Conservation (phyloP, 2,329 filamentous ascomycete genomes). For the Alternaria panax region DNA sequence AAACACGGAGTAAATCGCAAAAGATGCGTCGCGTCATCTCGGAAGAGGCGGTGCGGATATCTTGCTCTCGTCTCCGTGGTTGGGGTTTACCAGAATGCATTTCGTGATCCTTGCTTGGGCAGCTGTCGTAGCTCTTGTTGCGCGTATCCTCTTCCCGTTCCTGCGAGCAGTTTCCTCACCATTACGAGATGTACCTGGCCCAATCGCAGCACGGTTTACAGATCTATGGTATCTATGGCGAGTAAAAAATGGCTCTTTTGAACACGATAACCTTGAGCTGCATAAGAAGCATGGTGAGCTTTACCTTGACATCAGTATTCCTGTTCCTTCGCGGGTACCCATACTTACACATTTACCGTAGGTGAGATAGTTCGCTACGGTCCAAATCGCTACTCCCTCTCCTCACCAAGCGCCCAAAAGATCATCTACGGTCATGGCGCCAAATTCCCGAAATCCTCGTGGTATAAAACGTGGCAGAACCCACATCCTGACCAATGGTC, state of each 20-base stretch:
- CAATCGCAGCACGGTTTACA: conserved; percentile 17
- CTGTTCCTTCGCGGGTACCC: neutral
- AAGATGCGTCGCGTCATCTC: neutral
- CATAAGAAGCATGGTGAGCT: conserved; percentile 19
- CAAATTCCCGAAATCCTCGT: conserved; percentile 29
- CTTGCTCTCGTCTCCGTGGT: neutral
- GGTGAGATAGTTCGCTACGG: conserved; percentile 16
- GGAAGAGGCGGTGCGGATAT: neutral
- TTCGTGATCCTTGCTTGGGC: conserved; percentile 1
- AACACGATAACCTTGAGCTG: conserved; percentile 21
- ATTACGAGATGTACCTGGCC: conserved; percentile 17
- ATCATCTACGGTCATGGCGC: conserved; percentile 29
- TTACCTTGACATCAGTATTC: neutral
- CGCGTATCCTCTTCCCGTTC: conserved; percentile 13
- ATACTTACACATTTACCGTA: neutral
- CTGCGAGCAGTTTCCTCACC: conserved; percentile 12
- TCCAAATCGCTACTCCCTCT: conserved; percentile 19
- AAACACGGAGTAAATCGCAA: neutral
- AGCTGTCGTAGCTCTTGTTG: conserved; percentile 6
- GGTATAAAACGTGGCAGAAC: conserved; percentile 26
- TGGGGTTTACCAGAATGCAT: conserved; percentile 7
- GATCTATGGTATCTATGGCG: conserved; percentile 23
- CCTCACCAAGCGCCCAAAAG: conserved; percentile 17
- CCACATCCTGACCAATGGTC: conserved; percentile 36
- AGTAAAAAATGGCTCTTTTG: conserved; percentile 9